Evolutionary conservation across 169 alveolate species (phyloP).

Genomic region (Cryptosporidium viatorum): DNA sequence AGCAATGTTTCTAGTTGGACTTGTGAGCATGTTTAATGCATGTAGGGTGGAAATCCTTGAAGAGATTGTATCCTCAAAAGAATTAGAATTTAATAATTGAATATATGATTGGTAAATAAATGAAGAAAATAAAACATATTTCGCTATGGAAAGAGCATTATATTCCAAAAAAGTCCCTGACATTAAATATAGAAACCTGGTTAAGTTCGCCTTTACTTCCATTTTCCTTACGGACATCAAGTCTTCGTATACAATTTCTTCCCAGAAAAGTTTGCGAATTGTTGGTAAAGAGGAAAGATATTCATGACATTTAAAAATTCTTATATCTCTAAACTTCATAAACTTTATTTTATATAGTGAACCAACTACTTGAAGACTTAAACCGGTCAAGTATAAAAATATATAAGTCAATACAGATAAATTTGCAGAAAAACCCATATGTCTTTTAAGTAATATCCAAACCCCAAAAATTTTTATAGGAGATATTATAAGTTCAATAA

Average conservation of each 20-base stretch:
- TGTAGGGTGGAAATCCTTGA: constrained; percentile 40
- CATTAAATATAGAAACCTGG: constrained; percentile 7
- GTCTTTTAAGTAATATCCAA: constrained; percentile 18
- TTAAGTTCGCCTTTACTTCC: constrained; percentile 27
- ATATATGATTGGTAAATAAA: not conserved
- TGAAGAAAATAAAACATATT: constrained; percentile 24
- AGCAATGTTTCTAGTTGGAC: constrained; percentile 43
- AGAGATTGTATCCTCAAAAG: not conserved
- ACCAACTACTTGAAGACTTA: constrained; percentile 32
- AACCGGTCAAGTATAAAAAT: not conserved
- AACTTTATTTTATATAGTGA: constrained; percentile 5
- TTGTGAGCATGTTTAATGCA: constrained; percentile 20
- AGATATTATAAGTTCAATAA: constrained; percentile 4
- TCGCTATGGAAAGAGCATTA: constrained; percentile 33
- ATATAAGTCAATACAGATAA: not conserved
- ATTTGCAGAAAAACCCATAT: constrained; percentile 55
- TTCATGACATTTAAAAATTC: constrained; percentile 46
- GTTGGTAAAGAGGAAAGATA: constrained; percentile 22
- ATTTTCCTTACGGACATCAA: not conserved
- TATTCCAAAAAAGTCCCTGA: constrained; percentile 61
- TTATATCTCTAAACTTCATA: constrained; percentile 32
- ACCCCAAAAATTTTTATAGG: constrained; percentile 43
- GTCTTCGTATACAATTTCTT: constrained; percentile 33
- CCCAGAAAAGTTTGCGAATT: constrained; percentile 46
- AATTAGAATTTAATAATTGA: not conserved